Percentiles rank a stretch among this genome's conserved stretches.
phyloP scores from a whole-genome alignment of 176 grass and related monocot genomes.

The Eragrostis nindensis region DNA sequence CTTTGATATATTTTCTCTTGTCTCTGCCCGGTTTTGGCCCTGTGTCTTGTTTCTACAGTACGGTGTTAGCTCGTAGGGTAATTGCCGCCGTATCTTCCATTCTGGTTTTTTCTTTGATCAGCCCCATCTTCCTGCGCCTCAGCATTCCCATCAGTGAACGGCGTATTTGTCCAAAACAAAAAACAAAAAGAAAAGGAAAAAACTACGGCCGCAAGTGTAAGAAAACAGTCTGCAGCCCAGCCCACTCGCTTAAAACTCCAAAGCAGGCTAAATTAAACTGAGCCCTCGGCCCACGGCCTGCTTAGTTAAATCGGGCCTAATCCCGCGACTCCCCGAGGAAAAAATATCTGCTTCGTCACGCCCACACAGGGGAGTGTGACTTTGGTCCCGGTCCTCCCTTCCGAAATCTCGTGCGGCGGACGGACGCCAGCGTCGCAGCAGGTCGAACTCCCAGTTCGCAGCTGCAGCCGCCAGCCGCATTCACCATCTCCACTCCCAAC shows the following conservation, averaged over 20 bases:
- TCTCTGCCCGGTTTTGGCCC: no score
- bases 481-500: constrained; percentile 27
- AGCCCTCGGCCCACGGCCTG: neutral
- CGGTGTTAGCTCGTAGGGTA: no score
- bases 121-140: no score
- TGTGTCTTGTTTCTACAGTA: no score
- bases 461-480: constrained; percentile 22
- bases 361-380: neutral
- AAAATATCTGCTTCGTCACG: constrained; percentile 31
- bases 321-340: neutral
- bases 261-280: neutral
- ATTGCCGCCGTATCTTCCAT: no score
- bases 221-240: neutral
- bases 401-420: constrained; percentile 33
- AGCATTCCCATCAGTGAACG: no score
- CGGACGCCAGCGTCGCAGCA: neutral
- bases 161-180: no score
- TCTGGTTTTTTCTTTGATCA: no score
- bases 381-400: neutral
- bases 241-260: neutral
- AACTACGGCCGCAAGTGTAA: neutral
- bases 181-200: no score
- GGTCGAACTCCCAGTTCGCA: neutral
- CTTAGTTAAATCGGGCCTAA: constrained; percentile 13
- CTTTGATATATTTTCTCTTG: no score